A percentile compares a stretch with the other conserved stretches of the same genome.
Conservation (phyloP, 345 rosid species). For the Eucalyptus albens region DNA sequence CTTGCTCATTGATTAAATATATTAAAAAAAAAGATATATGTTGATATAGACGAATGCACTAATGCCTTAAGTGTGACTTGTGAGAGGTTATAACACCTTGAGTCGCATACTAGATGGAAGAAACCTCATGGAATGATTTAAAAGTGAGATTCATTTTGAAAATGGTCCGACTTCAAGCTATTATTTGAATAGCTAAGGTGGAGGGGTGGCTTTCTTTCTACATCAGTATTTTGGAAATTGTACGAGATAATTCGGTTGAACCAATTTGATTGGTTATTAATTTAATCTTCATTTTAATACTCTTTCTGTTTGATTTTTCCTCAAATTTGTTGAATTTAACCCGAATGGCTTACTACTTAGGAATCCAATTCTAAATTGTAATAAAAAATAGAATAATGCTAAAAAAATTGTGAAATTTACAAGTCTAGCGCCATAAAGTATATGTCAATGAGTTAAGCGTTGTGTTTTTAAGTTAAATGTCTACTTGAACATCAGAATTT, state of each 20-base stretch:
- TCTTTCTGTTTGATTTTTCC: too few species aligned
- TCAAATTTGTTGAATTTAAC: not conserved
- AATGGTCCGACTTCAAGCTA: not conserved
- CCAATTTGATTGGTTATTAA: too few species aligned
- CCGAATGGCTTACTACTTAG: not conserved
- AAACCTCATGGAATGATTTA: not conserved
- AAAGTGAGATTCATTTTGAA: not conserved
- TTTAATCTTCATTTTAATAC: not conserved
- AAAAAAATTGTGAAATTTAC: not conserved
- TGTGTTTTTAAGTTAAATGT: not conserved
- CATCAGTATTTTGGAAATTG: too few species aligned
- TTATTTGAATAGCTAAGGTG: not conserved
- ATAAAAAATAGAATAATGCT: not conserved
- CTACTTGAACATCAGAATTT: not conserved
- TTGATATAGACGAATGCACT: not conserved
- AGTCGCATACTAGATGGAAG: not conserved
- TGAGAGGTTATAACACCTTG: not conserved
- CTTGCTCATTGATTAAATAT: not conserved
- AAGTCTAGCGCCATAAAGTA: not conserved
- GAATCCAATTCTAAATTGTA: not conserved
- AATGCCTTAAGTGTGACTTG: not conserved
- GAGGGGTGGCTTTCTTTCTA: not conserved
- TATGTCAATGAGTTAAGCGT: not conserved
- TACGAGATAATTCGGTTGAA: not conserved
- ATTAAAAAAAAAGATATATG: not conserved